Evolutionary conservation across 768 basidiomycete genomes (phyloP).

Genomic region (Mrakia hoshinonis): DNA sequence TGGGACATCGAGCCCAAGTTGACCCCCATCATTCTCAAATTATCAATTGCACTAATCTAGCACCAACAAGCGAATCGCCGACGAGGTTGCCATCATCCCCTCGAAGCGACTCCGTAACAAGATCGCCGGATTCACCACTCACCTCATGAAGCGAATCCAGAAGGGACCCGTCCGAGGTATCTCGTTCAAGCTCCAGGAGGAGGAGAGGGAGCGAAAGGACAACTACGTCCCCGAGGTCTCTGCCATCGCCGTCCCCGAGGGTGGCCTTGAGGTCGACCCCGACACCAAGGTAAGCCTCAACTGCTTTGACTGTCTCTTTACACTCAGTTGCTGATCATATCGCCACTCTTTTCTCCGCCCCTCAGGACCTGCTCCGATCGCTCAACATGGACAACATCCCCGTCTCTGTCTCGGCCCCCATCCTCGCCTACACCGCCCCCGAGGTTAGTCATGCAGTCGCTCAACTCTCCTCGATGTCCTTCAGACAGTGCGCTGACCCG

Average conservation of each 20-base stretch:
- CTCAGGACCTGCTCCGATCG: constrained; percentile 71
- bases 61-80: constrained; percentile 98
- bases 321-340: neutral
- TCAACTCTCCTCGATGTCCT: neutral
- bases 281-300: constrained; percentile 73
- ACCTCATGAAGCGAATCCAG: constrained; percentile 99
- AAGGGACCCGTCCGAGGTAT: constrained; percentile 97
- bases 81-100: constrained; percentile 69
- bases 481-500: neutral
- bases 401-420: constrained; percentile 50
- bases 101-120: constrained; percentile 99
- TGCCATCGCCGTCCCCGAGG: constrained; percentile 57
- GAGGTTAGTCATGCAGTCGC: constrained; percentile 14
- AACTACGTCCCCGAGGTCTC: constrained; percentile 94
- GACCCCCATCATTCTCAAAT: neutral
- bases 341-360: neutral
- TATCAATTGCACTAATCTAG: constrained; percentile 28
- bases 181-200: constrained; percentile 99
- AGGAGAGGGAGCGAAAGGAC: constrained; percentile 98
- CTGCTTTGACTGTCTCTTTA: neutral
- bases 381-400: constrained; percentile 92
- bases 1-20: neutral
- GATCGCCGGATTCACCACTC: constrained; percentile 98
- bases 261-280: constrained; percentile 66
- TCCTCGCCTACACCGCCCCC: constrained; percentile 28